These are phyloP conservation scores for Didymosphaeria variabile DNA, from an alignment of 2,329 filamentous ascomycete species.

Conservation along the genomic window DNA sequence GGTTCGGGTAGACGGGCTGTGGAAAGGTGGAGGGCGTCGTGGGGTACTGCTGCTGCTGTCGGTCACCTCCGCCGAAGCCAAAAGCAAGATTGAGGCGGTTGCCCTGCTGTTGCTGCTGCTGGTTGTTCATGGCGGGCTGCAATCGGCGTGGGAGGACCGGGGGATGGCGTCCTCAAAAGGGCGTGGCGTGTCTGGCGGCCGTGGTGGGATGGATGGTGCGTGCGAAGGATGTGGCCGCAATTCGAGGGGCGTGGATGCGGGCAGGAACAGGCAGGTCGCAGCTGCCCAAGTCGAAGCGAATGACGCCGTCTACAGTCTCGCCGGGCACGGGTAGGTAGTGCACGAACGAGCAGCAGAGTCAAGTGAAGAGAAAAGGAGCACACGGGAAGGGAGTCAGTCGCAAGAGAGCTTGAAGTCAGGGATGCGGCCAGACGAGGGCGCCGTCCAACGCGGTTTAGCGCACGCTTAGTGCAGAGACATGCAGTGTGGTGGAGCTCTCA, in stretches of 20 bases:
- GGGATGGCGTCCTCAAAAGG: constrained; percentile 15
- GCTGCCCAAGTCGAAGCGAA: constrained; percentile 3
- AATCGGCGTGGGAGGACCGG: constrained; percentile 12
- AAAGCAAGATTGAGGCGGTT: constrained; percentile 64
- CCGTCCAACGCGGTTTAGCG: constrained; percentile 7
- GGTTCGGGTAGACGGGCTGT: constrained; percentile 79
- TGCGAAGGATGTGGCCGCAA: constrained; percentile 21
- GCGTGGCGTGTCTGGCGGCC: constrained; percentile 18
- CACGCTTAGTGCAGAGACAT: constrained; percentile 8
- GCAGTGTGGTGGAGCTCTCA: neutral
- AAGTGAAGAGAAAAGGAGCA: constrained; percentile 28
- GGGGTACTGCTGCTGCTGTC: constrained; percentile 56
- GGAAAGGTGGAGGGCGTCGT: constrained; percentile 95
- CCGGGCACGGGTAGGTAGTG: constrained; percentile 6
- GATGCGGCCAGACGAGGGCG: constrained; percentile 31
- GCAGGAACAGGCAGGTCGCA: constrained; percentile 14
- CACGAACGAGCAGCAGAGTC: constrained; percentile 18
- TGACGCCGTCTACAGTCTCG: neutral
- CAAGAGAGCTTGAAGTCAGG: constrained; percentile 34
- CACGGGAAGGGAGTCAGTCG: constrained; percentile 25
- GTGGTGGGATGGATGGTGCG: constrained; percentile 16
- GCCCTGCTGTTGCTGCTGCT: constrained; percentile 49
- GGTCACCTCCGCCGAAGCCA: constrained; percentile 53
- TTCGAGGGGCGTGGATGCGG: constrained; percentile 21
- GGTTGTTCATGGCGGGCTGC: constrained; percentile 45